phyloP scores from a whole-genome alignment of 176 grass and related monocot genomes.

The Carex littledalei region DNA sequence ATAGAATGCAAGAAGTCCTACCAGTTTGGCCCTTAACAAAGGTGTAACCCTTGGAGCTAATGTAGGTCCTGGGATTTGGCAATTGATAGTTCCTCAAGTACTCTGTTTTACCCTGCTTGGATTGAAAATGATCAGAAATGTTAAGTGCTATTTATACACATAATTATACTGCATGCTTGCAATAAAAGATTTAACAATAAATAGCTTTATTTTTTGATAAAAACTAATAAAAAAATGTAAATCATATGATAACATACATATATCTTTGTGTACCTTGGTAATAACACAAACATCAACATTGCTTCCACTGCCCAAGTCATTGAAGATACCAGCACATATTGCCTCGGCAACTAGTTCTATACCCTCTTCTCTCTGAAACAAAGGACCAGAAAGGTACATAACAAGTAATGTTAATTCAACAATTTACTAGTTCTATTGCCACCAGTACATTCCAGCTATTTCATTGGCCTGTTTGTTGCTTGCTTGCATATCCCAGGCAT shows the following conservation, averaged over 20 bases:
- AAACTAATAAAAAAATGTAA: too few species aligned
- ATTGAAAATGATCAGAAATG: not conserved
- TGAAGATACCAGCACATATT: conserved; percentile 81
- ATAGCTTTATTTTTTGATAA: too few species aligned
- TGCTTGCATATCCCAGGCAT: not conserved
- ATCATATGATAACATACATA: not conserved
- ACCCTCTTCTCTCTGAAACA: conserved; percentile 75
- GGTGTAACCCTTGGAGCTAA: conserved; percentile 71
- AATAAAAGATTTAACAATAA: too few species aligned
- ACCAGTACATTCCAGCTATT: not conserved
- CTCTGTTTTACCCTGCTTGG: conserved; percentile 55
- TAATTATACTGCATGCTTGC: not conserved
- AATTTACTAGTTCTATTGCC: not conserved
- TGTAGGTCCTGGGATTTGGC: conserved; percentile 76
- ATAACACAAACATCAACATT: conserved; percentile 94
- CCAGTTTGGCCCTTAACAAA: conserved; percentile 80
- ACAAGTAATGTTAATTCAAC: not conserved
- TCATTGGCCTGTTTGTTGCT: not conserved
- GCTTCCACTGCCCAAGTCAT: conserved; percentile 95
- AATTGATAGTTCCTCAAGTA: conserved; percentile 80
- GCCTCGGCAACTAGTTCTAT: conserved; percentile 67
- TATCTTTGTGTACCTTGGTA: conserved; percentile 60
- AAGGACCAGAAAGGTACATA: conserved; percentile 9
- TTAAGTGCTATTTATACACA: not conserved
- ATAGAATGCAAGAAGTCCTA: conserved; percentile 7